phyloP scores from a whole-genome alignment of 1,139 yeast species.

The Saccharomyces hybrid region DNA sequence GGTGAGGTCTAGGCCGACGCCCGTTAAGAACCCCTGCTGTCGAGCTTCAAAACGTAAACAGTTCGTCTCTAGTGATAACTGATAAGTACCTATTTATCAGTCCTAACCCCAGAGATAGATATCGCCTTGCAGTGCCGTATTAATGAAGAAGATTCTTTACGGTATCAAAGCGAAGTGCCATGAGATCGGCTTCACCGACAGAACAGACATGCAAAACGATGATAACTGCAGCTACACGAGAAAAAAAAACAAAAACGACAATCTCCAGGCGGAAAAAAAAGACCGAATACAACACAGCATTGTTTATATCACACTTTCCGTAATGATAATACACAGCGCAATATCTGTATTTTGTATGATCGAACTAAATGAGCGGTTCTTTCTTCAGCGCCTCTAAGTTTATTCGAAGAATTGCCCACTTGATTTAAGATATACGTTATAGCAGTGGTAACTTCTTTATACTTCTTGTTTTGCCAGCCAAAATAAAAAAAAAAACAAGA shows the following conservation, averaged over 20 bases:
- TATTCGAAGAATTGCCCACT: background rate
- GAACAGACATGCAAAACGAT: background rate
- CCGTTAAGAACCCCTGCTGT: background rate
- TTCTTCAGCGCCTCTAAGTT: too few species aligned
- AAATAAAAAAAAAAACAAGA: too few species aligned
- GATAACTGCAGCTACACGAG: background rate
- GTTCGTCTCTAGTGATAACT: background rate
- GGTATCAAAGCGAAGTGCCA: background rate
- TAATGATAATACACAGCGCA: background rate
- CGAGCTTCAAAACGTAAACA: background rate
- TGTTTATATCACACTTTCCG: background rate
- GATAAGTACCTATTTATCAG: background rate
- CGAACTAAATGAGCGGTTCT: too few species aligned
- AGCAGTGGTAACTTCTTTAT: too few species aligned
- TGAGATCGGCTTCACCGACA: background rate
- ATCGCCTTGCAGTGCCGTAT: background rate
- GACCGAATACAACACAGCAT: background rate
- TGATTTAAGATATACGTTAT: background rate
- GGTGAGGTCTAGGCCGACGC: background rate
- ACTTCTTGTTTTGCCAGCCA: too few species aligned
- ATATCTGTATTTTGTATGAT: background rate
- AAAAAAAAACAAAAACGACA: background rate
- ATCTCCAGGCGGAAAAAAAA: background rate
- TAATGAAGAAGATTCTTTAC: background rate
- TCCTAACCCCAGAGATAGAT: background rate